Percentiles rank a stretch among this genome's conserved stretches.
Conservation (phyloP, 2,329 filamentous ascomycete species). For the Escovopsis sp. region DNA sequence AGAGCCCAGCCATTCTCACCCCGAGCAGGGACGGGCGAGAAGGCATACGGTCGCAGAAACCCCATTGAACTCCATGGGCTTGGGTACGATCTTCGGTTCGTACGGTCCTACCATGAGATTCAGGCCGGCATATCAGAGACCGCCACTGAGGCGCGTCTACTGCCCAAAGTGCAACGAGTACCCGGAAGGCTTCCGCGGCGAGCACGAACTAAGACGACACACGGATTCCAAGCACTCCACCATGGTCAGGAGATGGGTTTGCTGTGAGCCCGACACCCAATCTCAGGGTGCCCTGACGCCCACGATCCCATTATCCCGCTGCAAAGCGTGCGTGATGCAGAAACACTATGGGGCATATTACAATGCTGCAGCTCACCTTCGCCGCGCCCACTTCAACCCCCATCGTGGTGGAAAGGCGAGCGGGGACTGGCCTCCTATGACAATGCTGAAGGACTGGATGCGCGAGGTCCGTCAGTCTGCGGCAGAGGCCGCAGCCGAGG, state of each 20-base stretch:
- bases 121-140: constrained; percentile 32
- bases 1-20: constrained; percentile 1
- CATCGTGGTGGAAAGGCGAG: constrained; percentile 41
- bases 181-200: constrained; percentile 76
- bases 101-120: constrained; percentile 23
- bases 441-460: constrained; percentile 45
- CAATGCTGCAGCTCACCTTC: constrained; percentile 43
- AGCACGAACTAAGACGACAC: constrained; percentile 69
- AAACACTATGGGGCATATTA: constrained; percentile 46
- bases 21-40: constrained; percentile 12
- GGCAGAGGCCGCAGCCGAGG: constrained; percentile 23
- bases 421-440: constrained; percentile 45
- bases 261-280: constrained; percentile 31
- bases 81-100: constrained; percentile 26
- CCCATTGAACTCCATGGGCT: constrained; percentile 24
- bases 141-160: constrained; percentile 55
- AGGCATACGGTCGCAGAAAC: constrained; percentile 34
- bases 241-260: constrained; percentile 41
- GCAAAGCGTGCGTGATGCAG: constrained; percentile 41
- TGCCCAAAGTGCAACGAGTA: constrained; percentile 70
- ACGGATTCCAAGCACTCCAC: constrained; percentile 42
- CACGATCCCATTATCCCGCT: constrained; percentile 36
- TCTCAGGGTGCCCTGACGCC: constrained; percentile 19
- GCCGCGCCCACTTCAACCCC: constrained; percentile 42
- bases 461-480: constrained; percentile 40